A percentile compares a stretch with the other conserved stretches of the same genome.
Evolutionary conservation across 2,329 filamentous ascomycete genomes (phyloP).

Genomic region (Xylaria arbuscula): DNA sequence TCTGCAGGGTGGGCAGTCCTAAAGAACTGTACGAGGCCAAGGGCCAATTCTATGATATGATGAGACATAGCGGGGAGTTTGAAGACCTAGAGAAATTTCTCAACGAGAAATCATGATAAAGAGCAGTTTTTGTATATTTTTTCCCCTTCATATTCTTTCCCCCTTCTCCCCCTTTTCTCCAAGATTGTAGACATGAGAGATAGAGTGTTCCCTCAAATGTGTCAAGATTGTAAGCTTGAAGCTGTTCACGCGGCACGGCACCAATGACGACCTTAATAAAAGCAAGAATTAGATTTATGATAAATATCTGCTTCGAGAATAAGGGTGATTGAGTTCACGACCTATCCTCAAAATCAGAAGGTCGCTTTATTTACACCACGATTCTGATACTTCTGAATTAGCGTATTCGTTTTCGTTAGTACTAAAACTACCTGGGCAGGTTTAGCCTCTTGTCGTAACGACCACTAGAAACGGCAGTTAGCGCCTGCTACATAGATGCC

Average conservation of each 20-base stretch:
- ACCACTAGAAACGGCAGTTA: not conserved
- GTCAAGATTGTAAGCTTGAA: not conserved
- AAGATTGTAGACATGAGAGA: slow-evolving; percentile 12
- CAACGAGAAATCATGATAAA: slow-evolving; percentile 10
- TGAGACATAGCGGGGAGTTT: slow-evolving; percentile 65
- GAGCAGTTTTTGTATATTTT: not conserved
- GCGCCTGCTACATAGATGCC: no score
- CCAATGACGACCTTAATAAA: not conserved
- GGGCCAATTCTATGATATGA: slow-evolving; percentile 65
- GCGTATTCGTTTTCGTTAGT: not conserved
- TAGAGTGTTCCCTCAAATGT: not conserved
- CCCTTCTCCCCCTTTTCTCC: not conserved
- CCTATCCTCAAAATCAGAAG: no score
- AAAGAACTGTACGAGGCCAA: slow-evolving; percentile 58
- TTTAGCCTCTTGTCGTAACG: no score
- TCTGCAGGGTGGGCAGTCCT: slow-evolving; percentile 58
- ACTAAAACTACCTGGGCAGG: not conserved
- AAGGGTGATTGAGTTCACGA: no score
- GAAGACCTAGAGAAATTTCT: slow-evolving; percentile 56
- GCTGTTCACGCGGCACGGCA: not conserved
- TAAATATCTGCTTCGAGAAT: not conserved
- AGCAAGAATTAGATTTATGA: not conserved
- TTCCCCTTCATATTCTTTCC: not conserved
- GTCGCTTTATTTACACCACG: not conserved
- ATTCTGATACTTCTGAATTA: not conserved